Evolutionary conservation across 371 early-diverging fungal species (phyloP), one percentile per base, ranked within the genome.

Genomic region (Saksenaea vasiformis): DNA sequence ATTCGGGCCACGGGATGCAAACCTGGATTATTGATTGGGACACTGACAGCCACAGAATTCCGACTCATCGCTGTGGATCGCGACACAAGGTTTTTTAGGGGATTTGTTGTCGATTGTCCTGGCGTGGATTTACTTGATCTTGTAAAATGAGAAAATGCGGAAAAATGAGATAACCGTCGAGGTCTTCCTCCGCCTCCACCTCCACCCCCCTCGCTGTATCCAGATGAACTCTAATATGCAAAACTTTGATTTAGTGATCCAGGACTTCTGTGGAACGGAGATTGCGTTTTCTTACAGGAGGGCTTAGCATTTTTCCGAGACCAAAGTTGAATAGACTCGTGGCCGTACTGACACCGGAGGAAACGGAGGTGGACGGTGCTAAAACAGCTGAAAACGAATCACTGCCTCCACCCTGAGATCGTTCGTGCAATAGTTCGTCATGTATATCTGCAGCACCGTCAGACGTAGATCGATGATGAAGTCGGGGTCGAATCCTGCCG

Each of bases 101-200:
- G 44, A 38, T 55, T 62, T 3, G 51, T 47, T 22, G 51, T 22
- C 41, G 63, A 56, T 15, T 39, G 44, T 39, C 39, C 39, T 19
- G 63, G 41, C 19, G 56, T 39, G 19, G 72, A 56, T 54, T 71
- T 71, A 31, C 61, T 57, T 38, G 77, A 56, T 71, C 60, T 61
- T 36, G 66, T 66, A 57, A 66, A 65, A 34, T 58, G 66, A 22
- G 70, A 66, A 53, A 71, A 71, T 31, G 64, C 65, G 3, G 73
- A 69, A 59, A 77, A 77, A 57, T 71, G 71, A 27, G 74, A 71
- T n/a, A 69, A 62, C 44, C 71, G 71, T 53, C 70, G 64, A 38
- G 63, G 61, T 60, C 62, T 57, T 38, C 59, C 61, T 56, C 57
- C n/a, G n/a, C n/a, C n/a, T n/a, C n/a, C n/a, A n/a, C n/a, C n/a